Evolutionary conservation across 495 filamentous ascomycete species (phyloP).

Genomic region (Penicillium canescens): DNA sequence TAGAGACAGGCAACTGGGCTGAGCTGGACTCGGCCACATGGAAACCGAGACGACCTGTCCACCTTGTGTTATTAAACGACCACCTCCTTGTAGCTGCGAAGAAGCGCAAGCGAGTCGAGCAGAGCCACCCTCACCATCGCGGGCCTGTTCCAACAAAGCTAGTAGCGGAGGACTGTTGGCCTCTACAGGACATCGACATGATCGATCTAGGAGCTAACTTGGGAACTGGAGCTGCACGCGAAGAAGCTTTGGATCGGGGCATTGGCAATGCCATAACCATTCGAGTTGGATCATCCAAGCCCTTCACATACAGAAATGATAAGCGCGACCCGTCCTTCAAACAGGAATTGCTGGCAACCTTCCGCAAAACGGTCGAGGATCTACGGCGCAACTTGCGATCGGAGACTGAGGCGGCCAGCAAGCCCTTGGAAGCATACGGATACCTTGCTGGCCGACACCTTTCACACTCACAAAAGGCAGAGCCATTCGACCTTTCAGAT

Average conservation of each 20-base stretch:
- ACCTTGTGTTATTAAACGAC: conserved; percentile 91
- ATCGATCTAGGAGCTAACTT: conserved; percentile 75
- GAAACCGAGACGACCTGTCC: conserved; percentile 81
- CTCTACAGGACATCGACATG: conserved; percentile 88
- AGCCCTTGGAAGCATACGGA: conserved; percentile 75
- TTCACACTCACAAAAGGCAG: conserved; percentile 28
- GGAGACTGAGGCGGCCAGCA: conserved; percentile 79
- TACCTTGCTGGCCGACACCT: conserved; percentile 56
- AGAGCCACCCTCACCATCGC: conserved; percentile 51
- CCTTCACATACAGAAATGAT: conserved; percentile 88
- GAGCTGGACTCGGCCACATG: conserved; percentile 97
- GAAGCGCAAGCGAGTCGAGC: conserved; percentile 85
- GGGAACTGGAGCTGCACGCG: conserved; percentile 54
- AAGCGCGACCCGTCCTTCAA: conserved; percentile 75
- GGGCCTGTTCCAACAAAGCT: conserved; percentile 72
- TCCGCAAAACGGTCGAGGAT: conserved; percentile 89
- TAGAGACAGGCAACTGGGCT: conserved; percentile 88
- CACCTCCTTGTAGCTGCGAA: conserved; percentile 86
- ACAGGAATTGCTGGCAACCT: conserved; percentile 74
- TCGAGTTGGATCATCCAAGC: conserved; percentile 80
- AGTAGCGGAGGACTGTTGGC: conserved; percentile 93
- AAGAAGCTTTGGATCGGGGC: conserved; percentile 59
- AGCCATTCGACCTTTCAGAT: conserved; percentile 65
- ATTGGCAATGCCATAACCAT: conserved; percentile 89
- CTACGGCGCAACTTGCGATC: conserved; percentile 77